Evolutionary conservation across 2,329 filamentous ascomycete genomes (phyloP).

Genomic region (Trematosphaeria pertusa): DNA sequence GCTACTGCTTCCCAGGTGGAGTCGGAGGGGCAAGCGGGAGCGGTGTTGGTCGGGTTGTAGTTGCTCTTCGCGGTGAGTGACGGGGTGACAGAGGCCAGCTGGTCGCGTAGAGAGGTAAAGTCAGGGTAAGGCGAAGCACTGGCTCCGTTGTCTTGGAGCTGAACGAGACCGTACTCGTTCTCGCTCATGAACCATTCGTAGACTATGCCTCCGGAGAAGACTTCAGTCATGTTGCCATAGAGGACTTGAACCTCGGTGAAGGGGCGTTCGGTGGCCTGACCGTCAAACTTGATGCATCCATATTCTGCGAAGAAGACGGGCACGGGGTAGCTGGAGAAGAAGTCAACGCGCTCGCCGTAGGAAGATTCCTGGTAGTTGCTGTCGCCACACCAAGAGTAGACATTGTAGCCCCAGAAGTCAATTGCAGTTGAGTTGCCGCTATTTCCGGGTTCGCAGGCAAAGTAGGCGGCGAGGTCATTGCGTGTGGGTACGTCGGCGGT

Average conservation of each 20-base stretch:
- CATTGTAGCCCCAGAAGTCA: slow-evolving; percentile 99
- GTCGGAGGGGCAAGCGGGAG: slow-evolving; percentile 73
- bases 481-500: slow-evolving; percentile 93
- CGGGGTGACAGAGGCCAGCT: slow-evolving; percentile 72
- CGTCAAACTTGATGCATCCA: slow-evolving; percentile 74
- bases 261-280: slow-evolving; percentile 64
- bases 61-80: slow-evolving; percentile 66
- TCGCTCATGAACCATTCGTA: slow-evolving; percentile 96
- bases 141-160: slow-evolving; percentile 60
- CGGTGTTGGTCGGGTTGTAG: slow-evolving; percentile 76
- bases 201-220: slow-evolving; percentile 95
- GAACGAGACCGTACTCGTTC: slow-evolving; percentile 87
- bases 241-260: slow-evolving; percentile 87
- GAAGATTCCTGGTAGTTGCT: slow-evolving; percentile 78
- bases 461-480: slow-evolving; percentile 83
- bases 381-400: slow-evolving; percentile 97
- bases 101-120: slow-evolving; percentile 73
- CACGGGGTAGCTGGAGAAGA: slow-evolving; percentile 88
- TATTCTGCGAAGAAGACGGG: slow-evolving; percentile 99
- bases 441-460: slow-evolving; percentile 76
- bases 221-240: slow-evolving; percentile 82
- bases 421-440: slow-evolving; percentile 64
- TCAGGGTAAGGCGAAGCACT: slow-evolving; percentile 72
- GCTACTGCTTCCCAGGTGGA: slow-evolving; percentile 72
- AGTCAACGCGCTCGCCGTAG: slow-evolving; percentile 80